These are phyloP conservation scores for Trichosporon sp. DNA, from an alignment of 1,284 basidiomycete genomes.

Conservation along the genomic window DNA sequence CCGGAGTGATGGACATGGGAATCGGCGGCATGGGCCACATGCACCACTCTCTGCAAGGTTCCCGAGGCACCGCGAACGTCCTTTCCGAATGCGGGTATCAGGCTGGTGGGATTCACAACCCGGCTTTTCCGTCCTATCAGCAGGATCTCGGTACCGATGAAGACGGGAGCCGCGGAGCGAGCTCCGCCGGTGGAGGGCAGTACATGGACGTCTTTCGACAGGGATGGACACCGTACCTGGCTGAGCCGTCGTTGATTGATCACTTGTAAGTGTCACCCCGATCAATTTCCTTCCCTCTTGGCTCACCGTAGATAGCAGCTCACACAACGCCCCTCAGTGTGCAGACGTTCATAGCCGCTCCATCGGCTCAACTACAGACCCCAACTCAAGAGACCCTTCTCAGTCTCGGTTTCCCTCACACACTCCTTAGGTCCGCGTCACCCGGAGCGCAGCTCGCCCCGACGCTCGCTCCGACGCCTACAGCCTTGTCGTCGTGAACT, in stretches of 20 bases:
- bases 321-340: slow-evolving; percentile 36
- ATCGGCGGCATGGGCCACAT: slow-evolving; percentile 8
- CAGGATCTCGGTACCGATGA: neutral
- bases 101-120: neutral
- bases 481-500: neutral
- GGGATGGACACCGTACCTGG: slow-evolving; percentile 51
- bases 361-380: neutral
- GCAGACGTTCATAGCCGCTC: slow-evolving; percentile 40
- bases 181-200: slow-evolving; percentile 29
- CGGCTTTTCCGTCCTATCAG: neutral
- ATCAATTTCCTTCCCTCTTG: neutral
- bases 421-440: slow-evolving; percentile 6
- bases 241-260: slow-evolving; percentile 49
- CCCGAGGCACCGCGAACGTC: slow-evolving; percentile 6
- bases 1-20: slow-evolving; percentile 8
- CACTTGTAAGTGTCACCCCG: slow-evolving; percentile 44
- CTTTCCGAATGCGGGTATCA: slow-evolving; percentile 8
- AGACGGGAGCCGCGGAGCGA: neutral
- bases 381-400: slow-evolving; percentile 10
- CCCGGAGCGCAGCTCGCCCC: neutral
- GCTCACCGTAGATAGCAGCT: slow-evolving; percentile 16
- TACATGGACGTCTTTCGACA: slow-evolving; percentile 49
- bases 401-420: slow-evolving; percentile 10
- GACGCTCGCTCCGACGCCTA: neutral
- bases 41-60: slow-evolving; percentile 1